Base-by-base conservation (phyloP, 73 alveolate genomes). In the Blepharisma japonicum region DNA sequence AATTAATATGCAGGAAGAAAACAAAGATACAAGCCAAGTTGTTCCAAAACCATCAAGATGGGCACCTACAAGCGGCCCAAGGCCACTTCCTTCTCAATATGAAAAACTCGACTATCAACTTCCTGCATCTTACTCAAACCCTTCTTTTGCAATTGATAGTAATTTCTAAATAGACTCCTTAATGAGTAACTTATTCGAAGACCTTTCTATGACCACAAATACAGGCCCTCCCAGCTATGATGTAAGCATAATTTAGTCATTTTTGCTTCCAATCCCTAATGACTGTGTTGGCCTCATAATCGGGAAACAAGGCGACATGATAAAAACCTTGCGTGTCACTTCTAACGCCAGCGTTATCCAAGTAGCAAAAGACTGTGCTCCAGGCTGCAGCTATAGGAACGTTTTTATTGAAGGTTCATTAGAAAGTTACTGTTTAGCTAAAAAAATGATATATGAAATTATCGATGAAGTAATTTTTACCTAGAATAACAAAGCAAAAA, bases 231-330 rank as follows among this genome's bases (percentile, higher is more conserved):
- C 74, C 11, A 61, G 74, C 46, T 61, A 61, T 39, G 74, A 61
- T 25, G 74, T 61, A 61, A 0, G 5, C 2, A 1, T 2, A 2
- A 61, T 9, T 25, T 61, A 61, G 74, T 14, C 47, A 8, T 61
- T 61, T 61, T 25, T 61, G 49, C 74, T 88, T 27, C 94, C 92
- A 77, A 93, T 91, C 39, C 97, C 97, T 7, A 92, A 91, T 79
- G 97, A 91, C 74, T 91, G 97, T 82, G 97, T 91, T 6, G 97
- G 97, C 7, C 82, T 91, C 56, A 89, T 91, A 14, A 91, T 91
- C 32, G 97, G 97, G 0, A 91, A 91, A 78, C 89, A 90, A 53
- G 97, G 97, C 50, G 97, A 91, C 56, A 89, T 94, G 38, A 91
- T 91, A 21, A 89, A 94, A 55, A 53, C 87, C 48, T 70, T 91